Conservation (phyloP, 305 asterid genomes). For the Stenogyne calaminthoides region DNA sequence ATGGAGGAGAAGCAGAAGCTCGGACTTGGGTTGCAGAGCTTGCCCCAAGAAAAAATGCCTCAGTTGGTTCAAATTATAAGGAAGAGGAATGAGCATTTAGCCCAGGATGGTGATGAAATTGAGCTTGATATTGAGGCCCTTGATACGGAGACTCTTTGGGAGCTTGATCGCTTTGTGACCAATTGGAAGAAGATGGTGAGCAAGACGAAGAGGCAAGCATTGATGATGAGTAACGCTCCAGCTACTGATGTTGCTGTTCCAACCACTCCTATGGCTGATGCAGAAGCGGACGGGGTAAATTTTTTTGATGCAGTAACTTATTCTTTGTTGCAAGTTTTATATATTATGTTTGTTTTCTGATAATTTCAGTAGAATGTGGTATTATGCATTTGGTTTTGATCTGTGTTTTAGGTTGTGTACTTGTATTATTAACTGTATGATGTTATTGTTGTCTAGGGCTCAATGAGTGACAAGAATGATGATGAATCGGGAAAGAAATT, state of each 20-base stretch:
- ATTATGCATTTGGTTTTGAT: not conserved
- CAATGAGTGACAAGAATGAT: constrained; percentile 56
- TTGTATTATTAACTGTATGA: not conserved
- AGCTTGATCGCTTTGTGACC: constrained; percentile 92
- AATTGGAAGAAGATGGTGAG: constrained; percentile 98
- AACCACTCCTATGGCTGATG: constrained; percentile 50
- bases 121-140: constrained; percentile 98
- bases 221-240: constrained; percentile 55
- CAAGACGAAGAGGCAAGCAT: constrained; percentile 81
- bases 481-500: constrained; percentile 56
- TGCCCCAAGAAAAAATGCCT: constrained; percentile 98
- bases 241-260: constrained; percentile 48
- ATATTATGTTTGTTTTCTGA: not conserved
- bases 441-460: constrained; percentile 43
- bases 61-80: constrained; percentile 81
- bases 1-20: constrained; percentile 97
- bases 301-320: not conserved
- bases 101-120: constrained; percentile 97
- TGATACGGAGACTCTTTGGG: constrained; percentile 96
- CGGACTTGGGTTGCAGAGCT: constrained; percentile 82
- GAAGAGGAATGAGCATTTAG: constrained; percentile 85
- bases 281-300: constrained; percentile 68
- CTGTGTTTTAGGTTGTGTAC: not conserved
- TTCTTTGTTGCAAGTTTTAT: not conserved
- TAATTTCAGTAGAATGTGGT: not conserved